Conservation (phyloP, 306 rosid species). For the Corylus heterophylla region DNA sequence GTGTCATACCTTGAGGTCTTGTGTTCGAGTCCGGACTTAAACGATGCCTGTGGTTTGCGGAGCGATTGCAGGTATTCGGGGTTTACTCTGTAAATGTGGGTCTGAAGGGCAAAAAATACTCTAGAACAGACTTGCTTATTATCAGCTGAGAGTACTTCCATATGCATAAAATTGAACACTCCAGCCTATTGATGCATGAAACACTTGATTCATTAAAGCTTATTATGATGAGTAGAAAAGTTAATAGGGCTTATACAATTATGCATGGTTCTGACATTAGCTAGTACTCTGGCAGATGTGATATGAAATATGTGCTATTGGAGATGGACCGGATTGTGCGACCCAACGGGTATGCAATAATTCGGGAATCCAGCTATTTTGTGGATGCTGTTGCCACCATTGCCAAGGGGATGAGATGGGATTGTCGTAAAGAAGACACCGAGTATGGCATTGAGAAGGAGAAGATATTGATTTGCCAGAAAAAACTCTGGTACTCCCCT, state of each 20-base stretch:
- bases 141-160: neutral
- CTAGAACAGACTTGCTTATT: neutral
- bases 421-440: slow-evolving; percentile 70
- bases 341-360: slow-evolving; percentile 68
- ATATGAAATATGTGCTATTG: slow-evolving; percentile 79
- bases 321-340: slow-evolving; percentile 96
- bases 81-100: too few species aligned
- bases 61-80: too few species aligned
- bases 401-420: slow-evolving; percentile 80
- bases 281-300: slow-evolving; percentile 61
- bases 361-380: slow-evolving; percentile 77
- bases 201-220: neutral
- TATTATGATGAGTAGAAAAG: slow-evolving; percentile 2
- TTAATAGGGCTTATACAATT: neutral
- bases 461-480: slow-evolving; percentile 90
- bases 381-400: slow-evolving; percentile 68
- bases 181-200: neutral
- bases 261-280: slow-evolving; percentile 25
- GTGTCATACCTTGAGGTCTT: too few species aligned
- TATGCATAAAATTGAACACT: neutral
- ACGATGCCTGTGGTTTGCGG: too few species aligned
- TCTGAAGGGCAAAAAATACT: neutral
- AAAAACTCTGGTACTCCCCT: slow-evolving; percentile 83
- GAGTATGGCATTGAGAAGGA: slow-evolving; percentile 70
- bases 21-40: too few species aligned